A percentile compares a stretch with the other conserved stretches of the same genome.
These are phyloP conservation scores for Cystoderma amianthinum DNA, from an alignment of 768 basidiomycete species.

Conservation along the genomic window DNA sequence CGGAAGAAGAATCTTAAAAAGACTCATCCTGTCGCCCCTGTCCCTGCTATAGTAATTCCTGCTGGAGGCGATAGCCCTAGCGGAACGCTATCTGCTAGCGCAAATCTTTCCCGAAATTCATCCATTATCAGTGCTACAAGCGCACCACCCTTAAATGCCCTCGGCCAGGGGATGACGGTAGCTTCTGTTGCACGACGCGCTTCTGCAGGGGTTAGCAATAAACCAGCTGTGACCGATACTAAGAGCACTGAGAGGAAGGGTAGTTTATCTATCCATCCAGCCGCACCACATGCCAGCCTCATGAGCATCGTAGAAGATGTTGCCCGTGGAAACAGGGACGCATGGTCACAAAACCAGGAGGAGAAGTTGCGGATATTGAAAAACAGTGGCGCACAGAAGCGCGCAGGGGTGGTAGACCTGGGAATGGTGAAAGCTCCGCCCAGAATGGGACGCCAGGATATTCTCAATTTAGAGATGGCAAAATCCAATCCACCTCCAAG, in stretches of 20 bases:
- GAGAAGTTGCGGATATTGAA: conserved; percentile 5
- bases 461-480: not conserved
- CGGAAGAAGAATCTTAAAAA: no score
- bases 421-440: conserved; percentile 43
- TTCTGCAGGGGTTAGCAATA: not conserved
- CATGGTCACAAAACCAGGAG: conserved; percentile 9
- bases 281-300: conserved; percentile 24
- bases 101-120: conserved; percentile 18
- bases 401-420: conserved; percentile 12
- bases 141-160: conserved; percentile 12
- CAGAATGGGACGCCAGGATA: conserved; percentile 21
- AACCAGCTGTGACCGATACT: not conserved
- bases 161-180: conserved; percentile 12
- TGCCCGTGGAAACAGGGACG: conserved; percentile 22
- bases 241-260: not conserved
- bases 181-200: not conserved
- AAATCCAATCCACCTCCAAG: not conserved
- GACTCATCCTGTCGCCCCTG: conserved; percentile 1
- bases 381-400: conserved; percentile 9
- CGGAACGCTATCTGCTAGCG: conserved; percentile 10
- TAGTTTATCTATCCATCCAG: not conserved
- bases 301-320: conserved; percentile 70
- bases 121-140: conserved; percentile 23
- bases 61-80: conserved; percentile 13
- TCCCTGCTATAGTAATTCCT: conserved; percentile 8